Percentiles rank a stretch among this genome's conserved stretches.
Evolutionary conservation across 2,329 filamentous ascomycete genomes (phyloP).

Genomic region (Claviceps lovelessii): DNA sequence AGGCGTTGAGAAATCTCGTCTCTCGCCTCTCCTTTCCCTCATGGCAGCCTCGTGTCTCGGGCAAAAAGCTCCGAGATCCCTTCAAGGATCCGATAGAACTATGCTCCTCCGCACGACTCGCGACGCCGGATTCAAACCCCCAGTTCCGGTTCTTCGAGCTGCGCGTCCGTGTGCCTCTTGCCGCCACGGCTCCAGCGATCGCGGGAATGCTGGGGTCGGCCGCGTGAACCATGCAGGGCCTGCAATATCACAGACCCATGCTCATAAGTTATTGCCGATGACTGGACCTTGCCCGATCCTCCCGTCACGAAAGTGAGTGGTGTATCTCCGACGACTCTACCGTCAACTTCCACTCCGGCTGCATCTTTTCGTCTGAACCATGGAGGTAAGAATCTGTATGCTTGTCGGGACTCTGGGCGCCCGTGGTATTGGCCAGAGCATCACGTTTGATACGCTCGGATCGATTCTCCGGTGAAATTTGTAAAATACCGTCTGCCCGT

Average conservation of each 20-base stretch:
- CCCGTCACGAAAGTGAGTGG: neutral
- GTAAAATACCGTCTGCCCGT: constrained; percentile 38
- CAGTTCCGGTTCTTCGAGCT: neutral
- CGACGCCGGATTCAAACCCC: neutral
- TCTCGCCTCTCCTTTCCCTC: no score
- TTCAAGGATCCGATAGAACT: no score
- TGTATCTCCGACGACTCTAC: neutral
- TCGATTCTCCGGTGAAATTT: constrained; percentile 34
- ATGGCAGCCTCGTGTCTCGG: no score
- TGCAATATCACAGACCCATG: constrained; percentile 18
- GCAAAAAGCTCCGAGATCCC: no score
- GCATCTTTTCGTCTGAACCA: constrained; percentile 9
- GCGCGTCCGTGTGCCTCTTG: neutral
- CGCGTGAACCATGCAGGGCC: constrained; percentile 1
- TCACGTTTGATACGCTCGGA: constrained; percentile 36
- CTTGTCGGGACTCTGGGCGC: constrained; percentile 36
- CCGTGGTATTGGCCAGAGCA: constrained; percentile 40
- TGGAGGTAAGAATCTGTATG: constrained; percentile 25
- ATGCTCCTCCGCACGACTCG: no score
- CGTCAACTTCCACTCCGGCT: constrained; percentile 1
- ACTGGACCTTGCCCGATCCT: constrained; percentile 16
- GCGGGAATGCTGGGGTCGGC: neutral
- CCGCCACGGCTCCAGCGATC: neutral
- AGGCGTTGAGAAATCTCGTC: no score
- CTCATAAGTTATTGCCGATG: constrained; percentile 14